Conservation (phyloP, 106 monocot genomes). For the Dendrobium officinale region DNA sequence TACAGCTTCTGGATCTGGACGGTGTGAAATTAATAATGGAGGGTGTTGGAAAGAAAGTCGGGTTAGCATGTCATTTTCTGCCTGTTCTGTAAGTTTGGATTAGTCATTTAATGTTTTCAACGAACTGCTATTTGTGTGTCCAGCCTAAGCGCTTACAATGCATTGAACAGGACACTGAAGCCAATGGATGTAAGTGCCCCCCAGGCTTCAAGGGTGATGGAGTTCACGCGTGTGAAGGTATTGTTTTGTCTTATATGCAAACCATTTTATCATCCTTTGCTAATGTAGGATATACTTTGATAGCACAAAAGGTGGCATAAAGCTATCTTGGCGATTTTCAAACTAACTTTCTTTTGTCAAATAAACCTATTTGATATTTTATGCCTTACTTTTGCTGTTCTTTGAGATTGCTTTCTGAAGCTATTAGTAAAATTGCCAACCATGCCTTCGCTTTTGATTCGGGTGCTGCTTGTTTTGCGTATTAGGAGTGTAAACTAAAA, state of each 20-base stretch:
- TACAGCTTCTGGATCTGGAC: slow-evolving; percentile 83
- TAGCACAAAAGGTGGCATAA: too few relatives aligned
- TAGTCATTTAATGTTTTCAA: background rate
- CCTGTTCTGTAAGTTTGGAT: slow-evolving; percentile 62
- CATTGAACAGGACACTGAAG: slow-evolving; percentile 36
- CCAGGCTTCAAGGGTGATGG: slow-evolving; percentile 90
- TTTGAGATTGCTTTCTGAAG: too few relatives aligned
- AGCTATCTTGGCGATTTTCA: too few relatives aligned
- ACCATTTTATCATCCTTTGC: background rate
- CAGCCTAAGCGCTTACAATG: background rate
- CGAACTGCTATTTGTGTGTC: background rate
- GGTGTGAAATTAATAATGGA: slow-evolving; percentile 95
- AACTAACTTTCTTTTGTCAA: background rate
- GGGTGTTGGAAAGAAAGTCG: slow-evolving; percentile 82
- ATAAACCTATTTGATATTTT: background rate
- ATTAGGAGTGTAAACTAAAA: background rate
- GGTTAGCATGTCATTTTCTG: slow-evolving; percentile 51
- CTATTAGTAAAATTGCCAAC: too few relatives aligned
- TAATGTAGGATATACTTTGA: background rate
- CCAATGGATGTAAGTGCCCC: slow-evolving; percentile 79
- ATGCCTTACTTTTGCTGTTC: background rate
- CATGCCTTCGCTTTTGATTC: too few relatives aligned
- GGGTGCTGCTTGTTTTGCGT: background rate
- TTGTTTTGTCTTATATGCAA: background rate
- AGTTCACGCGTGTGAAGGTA: slow-evolving; percentile 72